Evolutionary conservation across 83 land plant species (phyloP), one percentile per base, ranked within the genome.

Genomic region (Larix sibirica): DNA sequence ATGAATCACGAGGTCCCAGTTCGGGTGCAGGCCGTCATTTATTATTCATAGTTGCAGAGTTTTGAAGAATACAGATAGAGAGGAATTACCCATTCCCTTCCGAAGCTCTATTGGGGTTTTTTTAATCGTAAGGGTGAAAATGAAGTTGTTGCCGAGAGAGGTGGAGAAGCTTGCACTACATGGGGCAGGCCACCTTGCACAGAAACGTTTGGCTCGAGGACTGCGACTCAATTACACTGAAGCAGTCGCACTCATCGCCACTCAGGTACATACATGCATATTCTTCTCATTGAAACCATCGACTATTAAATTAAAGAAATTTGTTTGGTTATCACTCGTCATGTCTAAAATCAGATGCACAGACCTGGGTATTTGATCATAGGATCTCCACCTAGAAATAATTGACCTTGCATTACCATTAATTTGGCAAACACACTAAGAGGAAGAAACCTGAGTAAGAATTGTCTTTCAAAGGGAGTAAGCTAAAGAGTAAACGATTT

Each of bases 191-290:
- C 85, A 87, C 54, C 89, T 98, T 5, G 98, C 99, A 2, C 99
- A 98, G 85, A 98, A 98, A 86, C 88, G 99, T 33, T 89, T 98
- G 17, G 96, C 99, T 62, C 90, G 99, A 17, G 99, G 99, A 0
- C 77, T 96, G n/a, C 87, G 91, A 21, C 96, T 98, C 24, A 98
- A 98, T 79, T 89, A 96, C 79, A 82, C 97, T 17, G 99, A 98
- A 83, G 91, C 99, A 28, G 96, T 92, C 3, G 99, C 99, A 0
- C 91, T 98, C 38, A 96, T 98, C 12, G 99, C 99, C 20, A 85
- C 96, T 23, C 99, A 98, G 94, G 99, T 92, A 83, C 14, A 7
- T 50, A 50, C 56, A 50, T 2, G 13, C 58, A 54, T 54, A 13
- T 13, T 12, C 58, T 54, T 54, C 58, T 54, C 58, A 54, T 54